Evolutionary conservation across 2,329 filamentous ascomycete species (phyloP), one percentile per base, ranked within the genome.

Genomic region (Aureobasidium sp.): DNA sequence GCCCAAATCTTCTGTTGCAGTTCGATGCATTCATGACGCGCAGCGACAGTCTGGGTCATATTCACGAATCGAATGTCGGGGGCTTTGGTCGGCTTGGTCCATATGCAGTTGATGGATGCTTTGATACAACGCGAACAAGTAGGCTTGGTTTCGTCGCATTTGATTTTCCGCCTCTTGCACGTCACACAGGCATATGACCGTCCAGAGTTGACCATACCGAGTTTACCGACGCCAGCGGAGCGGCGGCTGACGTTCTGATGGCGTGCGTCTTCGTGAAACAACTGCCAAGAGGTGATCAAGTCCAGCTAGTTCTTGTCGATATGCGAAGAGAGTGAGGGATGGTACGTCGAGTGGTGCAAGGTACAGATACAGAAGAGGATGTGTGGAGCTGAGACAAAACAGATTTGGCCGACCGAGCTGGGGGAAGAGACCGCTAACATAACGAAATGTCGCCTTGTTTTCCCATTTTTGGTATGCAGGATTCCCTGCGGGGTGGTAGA

Each of bases 81-180:
- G 15, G 55, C 13, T 16, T n/a, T 11, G 4, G 9, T 9, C 15
- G 38, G 40, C n/a, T 59, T 33, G 2, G 18, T 13, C 55, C 55
- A 59, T 9, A 23, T 31, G 55, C 55, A 59, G n/a, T 25, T 7
- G 5, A 59, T 6, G 4, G 54, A 58, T 33, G 54, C 54, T 15
- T 16, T 15, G 9, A 20, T 23, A 25, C 54, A 58, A 15, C 54
- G 23, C 4, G 40, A 11, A 20, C 55, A 59, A 5, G 11, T 4
- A 23, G 55, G 55, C 13, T 59, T 59, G 1, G 27, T 29, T 11
- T 59, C 55, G 25, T 59, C 55, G 40, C 55, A 59, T 29, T 59
- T 59, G 20, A 59, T 59, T 23, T 47, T 59, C 16, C 55, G 40
- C 25, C 55, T 29, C 40, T 59, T 59, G 27, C 55, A 59, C 8